These are phyloP conservation scores for Termitomyces bulborhizus DNA, from an alignment of 768 basidiomycete species.

Conservation along the genomic window DNA sequence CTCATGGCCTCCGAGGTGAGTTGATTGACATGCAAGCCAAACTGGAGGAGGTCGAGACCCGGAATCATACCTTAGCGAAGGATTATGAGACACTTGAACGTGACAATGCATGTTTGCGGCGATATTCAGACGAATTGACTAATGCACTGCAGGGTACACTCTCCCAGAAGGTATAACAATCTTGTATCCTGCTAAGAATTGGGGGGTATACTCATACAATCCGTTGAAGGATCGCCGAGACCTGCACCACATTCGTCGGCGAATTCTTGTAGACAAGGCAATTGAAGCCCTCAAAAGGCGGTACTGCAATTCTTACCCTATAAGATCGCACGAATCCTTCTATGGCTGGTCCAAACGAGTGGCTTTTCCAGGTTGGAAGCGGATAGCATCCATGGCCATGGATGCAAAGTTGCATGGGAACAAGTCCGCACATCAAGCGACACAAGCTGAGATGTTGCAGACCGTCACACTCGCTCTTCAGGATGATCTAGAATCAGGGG, in stretches of 20 bases:
- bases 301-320: neutral
- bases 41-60: conserved; percentile 3
- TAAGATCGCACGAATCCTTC: neutral
- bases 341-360: conserved; percentile 4
- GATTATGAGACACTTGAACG: conserved; percentile 6
- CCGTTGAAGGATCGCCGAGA: conserved; percentile 2
- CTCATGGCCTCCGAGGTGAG: neutral
- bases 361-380: neutral
- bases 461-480: conserved; percentile 2
- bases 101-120: conserved; percentile 3
- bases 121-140: neutral
- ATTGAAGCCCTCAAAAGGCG: conserved; percentile 1
- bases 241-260: conserved; percentile 5
- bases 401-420: conserved; percentile 5
- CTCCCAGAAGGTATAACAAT: neutral
- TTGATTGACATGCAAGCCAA: neutral
- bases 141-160: neutral
- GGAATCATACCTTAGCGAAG: conserved; percentile 1
- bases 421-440: conserved; percentile 5
- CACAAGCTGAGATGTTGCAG: conserved; percentile 6
- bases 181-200: too few species aligned
- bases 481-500: neutral
- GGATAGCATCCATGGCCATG: conserved; percentile 3
- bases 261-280: conserved; percentile 5
- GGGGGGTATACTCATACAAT: neutral